These are phyloP conservation scores for Alternaria novae-zelandiae DNA, from an alignment of 2,329 filamentous ascomycete species.

Conservation along the genomic window DNA sequence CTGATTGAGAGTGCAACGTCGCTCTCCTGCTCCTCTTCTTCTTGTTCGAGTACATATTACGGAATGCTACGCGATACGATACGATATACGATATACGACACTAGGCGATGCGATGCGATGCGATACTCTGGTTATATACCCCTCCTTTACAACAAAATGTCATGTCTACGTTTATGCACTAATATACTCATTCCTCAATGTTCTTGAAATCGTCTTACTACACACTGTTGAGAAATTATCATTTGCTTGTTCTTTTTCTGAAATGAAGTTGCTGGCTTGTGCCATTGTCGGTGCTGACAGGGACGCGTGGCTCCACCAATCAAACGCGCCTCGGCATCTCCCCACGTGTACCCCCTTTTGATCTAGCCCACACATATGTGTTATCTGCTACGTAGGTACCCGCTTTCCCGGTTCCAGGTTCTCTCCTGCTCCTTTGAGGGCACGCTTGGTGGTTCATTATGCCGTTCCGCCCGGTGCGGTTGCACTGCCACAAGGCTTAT, in stretches of 20 bases:
- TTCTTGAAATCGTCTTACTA: fast-evolving
- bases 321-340: background rate
- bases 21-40: background rate
- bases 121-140: background rate
- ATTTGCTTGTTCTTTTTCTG: background rate
- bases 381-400: background rate
- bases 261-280: background rate
- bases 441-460: background rate
- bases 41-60: background rate
- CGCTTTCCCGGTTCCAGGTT: background rate
- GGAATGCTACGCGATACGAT: background rate
- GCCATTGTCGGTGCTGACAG: background rate
- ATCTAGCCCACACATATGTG: background rate
- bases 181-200: background rate
- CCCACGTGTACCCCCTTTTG: background rate
- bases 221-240: background rate
- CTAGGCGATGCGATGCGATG: background rate
- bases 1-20: constrained; percentile 9
- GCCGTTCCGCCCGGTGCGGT: background rate
- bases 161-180: background rate
- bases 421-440: background rate
- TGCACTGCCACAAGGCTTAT: background rate
- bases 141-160: background rate
- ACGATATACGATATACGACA: background rate
- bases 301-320: background rate